Evolutionary conservation across 2,329 filamentous ascomycete genomes (phyloP).

Genomic region (Phialophora chinensis): DNA sequence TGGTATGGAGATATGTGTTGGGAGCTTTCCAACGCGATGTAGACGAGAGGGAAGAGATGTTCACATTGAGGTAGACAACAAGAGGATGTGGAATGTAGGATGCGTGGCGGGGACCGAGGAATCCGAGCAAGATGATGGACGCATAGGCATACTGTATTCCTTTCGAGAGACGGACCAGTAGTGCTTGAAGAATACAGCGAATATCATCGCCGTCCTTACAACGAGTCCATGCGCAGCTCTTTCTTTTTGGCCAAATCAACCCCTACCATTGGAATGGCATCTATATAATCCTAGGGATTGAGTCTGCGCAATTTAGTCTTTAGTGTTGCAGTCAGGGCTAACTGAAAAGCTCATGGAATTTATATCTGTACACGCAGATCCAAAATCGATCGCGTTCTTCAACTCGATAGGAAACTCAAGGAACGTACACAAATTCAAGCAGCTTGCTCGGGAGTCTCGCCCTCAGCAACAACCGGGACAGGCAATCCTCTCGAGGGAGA

Average conservation of each 20-base stretch:
- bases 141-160: not conserved
- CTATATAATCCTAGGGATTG: not conserved
- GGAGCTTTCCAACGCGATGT: not conserved
- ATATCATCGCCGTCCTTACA: not conserved
- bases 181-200: not conserved
- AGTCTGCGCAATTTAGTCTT: not conserved
- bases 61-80: not conserved
- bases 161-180: not conserved
- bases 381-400: not conserved
- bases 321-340: not conserved
- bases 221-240: not conserved
- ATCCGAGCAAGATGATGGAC: not conserved
- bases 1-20: not conserved
- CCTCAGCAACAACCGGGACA: slow-evolving; percentile 83
- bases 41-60: not conserved
- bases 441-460: slow-evolving; percentile 77
- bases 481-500: slow-evolving; percentile 87
- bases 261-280: not conserved
- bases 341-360: not conserved
- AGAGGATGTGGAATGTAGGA: not conserved
- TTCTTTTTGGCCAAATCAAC: not conserved
- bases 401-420: slow-evolving; percentile 3
- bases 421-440: slow-evolving; percentile 57
- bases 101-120: not conserved
- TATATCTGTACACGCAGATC: not conserved